Evolutionary conservation across 257 asterid species (phyloP).

Genomic region (Euphrasia confusa): DNA sequence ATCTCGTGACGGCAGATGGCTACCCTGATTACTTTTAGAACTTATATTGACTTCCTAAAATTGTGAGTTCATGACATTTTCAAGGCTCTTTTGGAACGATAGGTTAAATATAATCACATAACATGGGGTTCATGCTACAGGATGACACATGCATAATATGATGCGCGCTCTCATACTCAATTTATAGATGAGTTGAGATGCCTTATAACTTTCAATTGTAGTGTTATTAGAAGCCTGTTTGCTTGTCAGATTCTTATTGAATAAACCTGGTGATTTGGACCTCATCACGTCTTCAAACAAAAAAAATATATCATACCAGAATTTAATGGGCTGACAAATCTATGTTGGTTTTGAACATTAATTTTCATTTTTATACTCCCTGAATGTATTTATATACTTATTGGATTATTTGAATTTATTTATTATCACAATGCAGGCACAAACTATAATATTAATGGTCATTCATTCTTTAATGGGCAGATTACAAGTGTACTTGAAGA

Average conservation of each 20-base stretch:
- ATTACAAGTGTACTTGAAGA: constrained; percentile 72
- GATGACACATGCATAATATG: background rate
- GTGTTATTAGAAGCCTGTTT: background rate
- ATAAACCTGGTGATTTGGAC: background rate
- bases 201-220: too few species aligned
- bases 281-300: constrained; percentile 2
- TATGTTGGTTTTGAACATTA: background rate
- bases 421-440: constrained; percentile 15
- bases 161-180: background rate
- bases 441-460: constrained; percentile 17
- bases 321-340: background rate
- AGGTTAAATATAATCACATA: background rate
- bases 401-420: background rate
- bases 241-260: constrained; percentile 1
- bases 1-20: background rate
- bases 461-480: constrained; percentile 35
- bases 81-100: background rate
- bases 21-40: background rate
- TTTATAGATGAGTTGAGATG: background rate
- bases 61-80: constrained; percentile 1
- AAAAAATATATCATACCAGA: background rate
- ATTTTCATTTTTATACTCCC: background rate
- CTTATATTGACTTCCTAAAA: constrained; percentile 6
- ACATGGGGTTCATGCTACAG: background rate
- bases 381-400: constrained; percentile 7